phyloP scores from a whole-genome alignment of 495 filamentous ascomycete genomes.

The Aspergillus haitiensis region DNA sequence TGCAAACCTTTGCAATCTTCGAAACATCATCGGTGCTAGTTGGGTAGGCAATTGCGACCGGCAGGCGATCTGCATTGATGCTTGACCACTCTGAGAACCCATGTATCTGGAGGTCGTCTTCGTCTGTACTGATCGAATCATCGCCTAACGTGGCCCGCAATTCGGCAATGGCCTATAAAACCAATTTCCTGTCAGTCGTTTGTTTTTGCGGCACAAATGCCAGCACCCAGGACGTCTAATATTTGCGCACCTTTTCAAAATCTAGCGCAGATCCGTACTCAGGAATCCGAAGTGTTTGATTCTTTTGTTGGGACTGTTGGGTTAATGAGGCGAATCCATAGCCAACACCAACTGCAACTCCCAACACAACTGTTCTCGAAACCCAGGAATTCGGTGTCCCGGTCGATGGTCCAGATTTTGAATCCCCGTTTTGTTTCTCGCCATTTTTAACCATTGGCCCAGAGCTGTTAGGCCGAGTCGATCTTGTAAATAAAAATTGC shows the following conservation, averaged over 20 bases:
- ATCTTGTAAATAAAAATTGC: conserved; percentile 9
- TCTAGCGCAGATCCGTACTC: conserved; percentile 44
- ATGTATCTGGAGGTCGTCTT: conserved; percentile 76
- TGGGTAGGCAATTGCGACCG: conserved; percentile 80
- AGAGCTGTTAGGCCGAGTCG: conserved; percentile 28
- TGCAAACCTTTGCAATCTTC: conserved; percentile 74
- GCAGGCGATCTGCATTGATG: conserved; percentile 71
- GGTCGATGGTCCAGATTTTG: conserved; percentile 22
- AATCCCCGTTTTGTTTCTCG: conserved; percentile 14
- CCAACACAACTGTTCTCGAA: conserved; percentile 33
- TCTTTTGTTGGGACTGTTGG: conserved; percentile 18
- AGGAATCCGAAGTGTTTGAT: conserved; percentile 22
- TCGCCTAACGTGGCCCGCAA: conserved; percentile 60
- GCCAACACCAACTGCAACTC: conserved; percentile 39
- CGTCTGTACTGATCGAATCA: conserved; percentile 77
- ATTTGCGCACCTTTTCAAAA: conserved; percentile 44
- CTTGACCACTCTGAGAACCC: conserved; percentile 91
- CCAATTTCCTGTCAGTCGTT: not conserved
- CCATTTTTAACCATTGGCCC: conserved; percentile 14
- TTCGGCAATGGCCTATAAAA: conserved; percentile 59
- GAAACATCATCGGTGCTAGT: conserved; percentile 79
- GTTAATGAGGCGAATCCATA: conserved; percentile 35
- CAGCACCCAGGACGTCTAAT: conserved; percentile 19
- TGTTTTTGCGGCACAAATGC: not conserved
- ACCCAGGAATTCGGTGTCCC: conserved; percentile 33